phyloP scores from a whole-genome alignment of 805 yeast species.

The Danielia oregonensis region DNA sequence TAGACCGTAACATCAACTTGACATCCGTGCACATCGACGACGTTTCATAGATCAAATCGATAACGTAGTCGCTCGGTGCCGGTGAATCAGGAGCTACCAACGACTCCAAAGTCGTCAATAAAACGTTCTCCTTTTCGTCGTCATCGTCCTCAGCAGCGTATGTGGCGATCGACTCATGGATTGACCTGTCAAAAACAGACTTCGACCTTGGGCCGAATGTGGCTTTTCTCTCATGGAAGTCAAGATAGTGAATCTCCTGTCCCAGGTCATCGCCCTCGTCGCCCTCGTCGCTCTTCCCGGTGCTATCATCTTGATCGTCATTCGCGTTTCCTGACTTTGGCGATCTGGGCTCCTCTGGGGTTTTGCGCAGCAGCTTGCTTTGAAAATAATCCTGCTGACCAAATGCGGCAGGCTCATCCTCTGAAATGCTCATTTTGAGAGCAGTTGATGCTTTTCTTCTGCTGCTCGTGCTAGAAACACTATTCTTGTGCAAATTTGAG shows the following conservation, averaged over 20 bases:
- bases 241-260: constrained; percentile 28
- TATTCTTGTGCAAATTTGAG: constrained; percentile 24
- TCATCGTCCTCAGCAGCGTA: constrained; percentile 19
- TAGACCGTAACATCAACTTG: constrained; percentile 55
- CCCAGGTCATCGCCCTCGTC: constrained; percentile 29
- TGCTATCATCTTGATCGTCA: background rate
- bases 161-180: constrained; percentile 8
- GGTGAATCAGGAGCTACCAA: constrained; percentile 54
- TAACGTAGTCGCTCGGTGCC: constrained; percentile 50
- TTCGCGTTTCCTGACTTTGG: background rate
- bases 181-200: constrained; percentile 33
- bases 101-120: constrained; percentile 48
- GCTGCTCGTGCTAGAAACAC: constrained; percentile 17
- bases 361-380: background rate
- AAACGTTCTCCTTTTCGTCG: constrained; percentile 14
- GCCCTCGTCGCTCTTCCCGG: constrained; percentile 12
- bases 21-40: constrained; percentile 62
- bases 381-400: background rate
- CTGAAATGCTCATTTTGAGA: constrained; percentile 1
- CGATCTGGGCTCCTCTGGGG: background rate
- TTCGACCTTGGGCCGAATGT: constrained; percentile 29
- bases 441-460: constrained; percentile 15
- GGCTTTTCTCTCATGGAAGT: constrained; percentile 17
- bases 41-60: constrained; percentile 59
- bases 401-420: background rate